These are phyloP conservation scores for Proteromonas lacertae DNA, from an alignment of 352 stramenopile species.

Conservation along the genomic window DNA sequence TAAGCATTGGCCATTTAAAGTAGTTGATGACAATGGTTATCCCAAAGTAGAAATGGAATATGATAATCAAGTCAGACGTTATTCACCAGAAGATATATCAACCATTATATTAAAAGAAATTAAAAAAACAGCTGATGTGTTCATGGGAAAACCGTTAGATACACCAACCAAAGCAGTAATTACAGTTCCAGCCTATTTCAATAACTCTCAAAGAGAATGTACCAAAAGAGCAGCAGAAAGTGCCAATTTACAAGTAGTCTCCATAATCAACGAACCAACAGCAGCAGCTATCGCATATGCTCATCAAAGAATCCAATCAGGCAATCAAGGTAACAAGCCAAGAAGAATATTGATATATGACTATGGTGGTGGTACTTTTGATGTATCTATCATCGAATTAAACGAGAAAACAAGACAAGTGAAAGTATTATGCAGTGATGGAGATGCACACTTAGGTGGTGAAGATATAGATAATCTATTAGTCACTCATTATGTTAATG, in stretches of 20 bases:
- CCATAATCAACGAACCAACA: conserved; percentile 27
- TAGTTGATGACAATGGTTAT: conserved; percentile 23
- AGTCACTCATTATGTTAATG: too few species aligned
- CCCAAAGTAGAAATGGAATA: conserved; percentile 38
- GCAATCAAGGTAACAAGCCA: too few species aligned
- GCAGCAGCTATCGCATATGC: conserved; percentile 37
- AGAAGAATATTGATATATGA: conserved; percentile 40
- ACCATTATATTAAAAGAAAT: conserved; percentile 45
- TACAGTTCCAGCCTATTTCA: conserved; percentile 36
- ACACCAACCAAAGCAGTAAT: conserved; percentile 23
- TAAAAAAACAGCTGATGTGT: conserved; percentile 31
- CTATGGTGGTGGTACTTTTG: conserved; percentile 40
- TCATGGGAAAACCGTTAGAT: conserved; percentile 13
- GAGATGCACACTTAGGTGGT: too few species aligned
- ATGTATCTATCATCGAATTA: conserved; percentile 28
- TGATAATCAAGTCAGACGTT: conserved; percentile 39
- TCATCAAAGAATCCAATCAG: conserved; percentile 21
- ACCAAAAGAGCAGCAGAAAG: conserved; percentile 19
- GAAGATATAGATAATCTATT: too few species aligned
- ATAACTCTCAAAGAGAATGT: conserved; percentile 16
- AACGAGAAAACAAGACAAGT: too few species aligned
- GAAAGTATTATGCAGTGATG: too few species aligned
- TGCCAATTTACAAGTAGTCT: conserved; percentile 14
- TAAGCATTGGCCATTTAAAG: conserved; percentile 39
- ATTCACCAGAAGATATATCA: conserved; percentile 38